Base-by-base conservation (phyloP, 179 eudicot species). In the Sideroxylon spinosum region DNA sequence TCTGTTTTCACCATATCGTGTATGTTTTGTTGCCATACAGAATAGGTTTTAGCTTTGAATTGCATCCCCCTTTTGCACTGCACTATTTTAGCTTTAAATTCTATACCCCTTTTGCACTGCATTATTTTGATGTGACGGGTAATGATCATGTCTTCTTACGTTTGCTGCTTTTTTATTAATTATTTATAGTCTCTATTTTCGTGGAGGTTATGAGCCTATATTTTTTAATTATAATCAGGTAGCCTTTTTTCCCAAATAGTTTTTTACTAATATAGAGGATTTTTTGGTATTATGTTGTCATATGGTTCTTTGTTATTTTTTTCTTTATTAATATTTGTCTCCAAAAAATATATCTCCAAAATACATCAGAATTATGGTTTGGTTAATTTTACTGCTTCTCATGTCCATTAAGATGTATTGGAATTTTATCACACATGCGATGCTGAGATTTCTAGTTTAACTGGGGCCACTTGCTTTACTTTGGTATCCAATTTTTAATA, bases 21-120 rank as follows among this genome's bases (percentile, higher is more conserved):
- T 37, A 37, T 23, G 71, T 26, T 25, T 28, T 12, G 16, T 26
- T 52, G 78, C 44, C 62, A 44, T 61, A 46, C 28, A n/a, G 28
- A 19, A 11, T 25, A 63, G 70, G 37, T 63, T 64, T 76, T 59
- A 19, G 48, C 69, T 44, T 75, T 75, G 29, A 62, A 12, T 44
- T 61, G 14, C 5, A 46, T 75, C 23, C 44, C 22, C n/a, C 68
- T 62, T 50, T 37, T 37, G 5, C 44, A 37, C 7, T 61, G 57
- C 9, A 7, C 20, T 46, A 44, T 62, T 48, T 22, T 64, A 19
- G 48, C 69, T 44, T 75, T 75, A n/a, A 62, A 12, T 44, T 61
- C 22, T 9, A 46, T 75, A 46, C 44, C 22, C n/a, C 68, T 62
- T 50, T 37, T 37, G 5, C 44, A 37, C 7, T 61, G 57, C 9